Base-by-base conservation (phyloP, 106 monocot genomes). In the Posidonia australis region DNA sequence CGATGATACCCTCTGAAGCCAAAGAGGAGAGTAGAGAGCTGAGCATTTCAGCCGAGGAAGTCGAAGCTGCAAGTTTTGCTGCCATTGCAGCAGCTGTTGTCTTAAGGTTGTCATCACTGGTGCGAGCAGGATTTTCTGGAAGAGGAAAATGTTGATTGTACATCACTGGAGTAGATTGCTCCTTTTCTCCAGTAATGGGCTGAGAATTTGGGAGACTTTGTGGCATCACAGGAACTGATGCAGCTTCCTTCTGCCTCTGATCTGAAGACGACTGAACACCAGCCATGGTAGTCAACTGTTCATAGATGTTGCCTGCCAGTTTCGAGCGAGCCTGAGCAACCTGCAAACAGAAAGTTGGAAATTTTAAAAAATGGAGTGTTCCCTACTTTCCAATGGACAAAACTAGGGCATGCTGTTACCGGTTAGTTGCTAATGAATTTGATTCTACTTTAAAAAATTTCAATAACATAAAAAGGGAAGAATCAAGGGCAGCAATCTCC, bases 41-140 rank as follows among this genome's bases (percentile, higher is more conserved):
- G 54, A 85, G 80, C 84, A 84, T 78, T 55, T 85, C 71, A 13
- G 82, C 87, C 1, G 92, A 87, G 44, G 81, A 79, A 36, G 84
- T 60, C 7, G 84, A 80, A 1, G 92, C 72, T 3, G 84, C 72
- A 25, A 84, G 81, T 69, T 86, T 87, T 2, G 83, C 81, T 16
- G 84, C 91, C 51, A 92, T 74, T 5, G 71, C 79, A 9, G 84
- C 81, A 30, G 83, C 92, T 13, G 82, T 71, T 2, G 72, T 56
- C 27, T 81, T 90, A 41, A 70, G 65, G 51, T 74, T 65, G 9
- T 75, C 74, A 14, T 76, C 77, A 28, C 71, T 73, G 13, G 54
- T 64, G 3, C 52, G 67, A 13, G 60, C 25, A 6, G 60, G 36
- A 17, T 24, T 58, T 16, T 26, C 66, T 18, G 41, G 32, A 32